Percentiles rank a stretch among this genome's conserved stretches.
Evolutionary conservation across 768 basidiomycete genomes (phyloP).

Genomic region (Mycena amicta): DNA sequence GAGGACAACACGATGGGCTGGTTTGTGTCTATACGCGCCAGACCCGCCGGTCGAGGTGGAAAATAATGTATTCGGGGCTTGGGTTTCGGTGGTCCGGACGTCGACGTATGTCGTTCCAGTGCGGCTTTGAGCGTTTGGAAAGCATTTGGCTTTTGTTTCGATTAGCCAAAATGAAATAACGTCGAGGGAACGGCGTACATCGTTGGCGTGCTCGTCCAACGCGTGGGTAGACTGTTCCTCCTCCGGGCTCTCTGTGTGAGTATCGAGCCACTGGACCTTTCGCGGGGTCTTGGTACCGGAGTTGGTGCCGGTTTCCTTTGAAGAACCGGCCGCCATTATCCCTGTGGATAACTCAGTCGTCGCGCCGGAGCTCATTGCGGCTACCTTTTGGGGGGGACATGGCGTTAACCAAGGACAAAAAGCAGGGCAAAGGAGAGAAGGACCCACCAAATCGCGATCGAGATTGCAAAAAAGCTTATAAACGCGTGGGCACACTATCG

Average conservation of each 20-base stretch:
- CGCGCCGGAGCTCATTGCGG: not conserved
- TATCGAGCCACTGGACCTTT: conserved; percentile 55
- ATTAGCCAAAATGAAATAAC: too few species aligned
- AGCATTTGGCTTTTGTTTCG: conserved; percentile 41
- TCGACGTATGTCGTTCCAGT: conserved; percentile 49
- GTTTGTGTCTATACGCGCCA: conserved; percentile 14
- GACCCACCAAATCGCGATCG: not conserved
- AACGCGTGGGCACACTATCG: not conserved
- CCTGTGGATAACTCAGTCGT: not conserved
- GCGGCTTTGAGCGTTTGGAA: conserved; percentile 53
- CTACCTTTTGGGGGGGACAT: not conserved
- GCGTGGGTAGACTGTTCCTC: conserved; percentile 32
- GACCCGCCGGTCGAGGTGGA: conserved; percentile 27
- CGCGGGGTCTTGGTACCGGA: conserved; percentile 48
- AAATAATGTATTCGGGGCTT: conserved; percentile 32
- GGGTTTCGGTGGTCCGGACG: conserved; percentile 27
- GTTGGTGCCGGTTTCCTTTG: not conserved
- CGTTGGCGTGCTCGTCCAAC: conserved; percentile 55
- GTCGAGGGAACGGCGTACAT: conserved; percentile 46
- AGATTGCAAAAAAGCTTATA: not conserved
- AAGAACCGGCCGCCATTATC: not conserved
- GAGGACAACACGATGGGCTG: conserved; percentile 3
- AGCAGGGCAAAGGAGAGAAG: not conserved
- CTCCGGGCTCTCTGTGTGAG: conserved; percentile 14
- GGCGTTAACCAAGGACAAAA: not conserved